A percentile compares a stretch with the other conserved stretches of the same genome.
phyloP scores from a whole-genome alignment of 305 asterid genomes.

The Rubia balearica region DNA sequence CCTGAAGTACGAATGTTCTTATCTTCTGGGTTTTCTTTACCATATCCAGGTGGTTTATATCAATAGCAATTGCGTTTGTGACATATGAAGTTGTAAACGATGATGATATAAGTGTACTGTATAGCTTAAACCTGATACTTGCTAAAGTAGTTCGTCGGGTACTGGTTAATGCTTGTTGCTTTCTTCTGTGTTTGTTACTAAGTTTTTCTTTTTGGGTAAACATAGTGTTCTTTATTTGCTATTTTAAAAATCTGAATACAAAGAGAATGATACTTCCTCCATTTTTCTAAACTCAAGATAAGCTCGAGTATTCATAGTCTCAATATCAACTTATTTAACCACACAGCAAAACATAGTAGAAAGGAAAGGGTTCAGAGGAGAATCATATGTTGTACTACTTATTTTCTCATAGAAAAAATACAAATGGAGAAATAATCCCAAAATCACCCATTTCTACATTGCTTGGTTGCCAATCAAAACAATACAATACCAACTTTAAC shows the following conservation, averaged over 20 bases:
- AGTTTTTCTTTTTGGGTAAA: neutral
- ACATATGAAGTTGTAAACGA: constrained; percentile 78
- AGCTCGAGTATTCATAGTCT: too few species aligned
- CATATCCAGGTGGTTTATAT: constrained; percentile 72
- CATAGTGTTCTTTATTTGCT: too few species aligned
- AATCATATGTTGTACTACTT: neutral
- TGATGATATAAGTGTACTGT: constrained; percentile 11
- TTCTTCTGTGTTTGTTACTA: neutral
- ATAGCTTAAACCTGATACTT: neutral
- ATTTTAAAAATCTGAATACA: too few species aligned
- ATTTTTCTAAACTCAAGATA: too few species aligned
- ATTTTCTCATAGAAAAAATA: neutral
- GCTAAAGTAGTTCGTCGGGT: neutral
- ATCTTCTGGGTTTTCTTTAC: neutral
- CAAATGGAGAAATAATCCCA: too few species aligned
- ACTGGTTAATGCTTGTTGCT: neutral
- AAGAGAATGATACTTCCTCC: too few species aligned
- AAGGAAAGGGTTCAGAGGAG: neutral
- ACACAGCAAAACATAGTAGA: too few species aligned
- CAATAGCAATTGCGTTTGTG: constrained; percentile 88
- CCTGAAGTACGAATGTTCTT: neutral
- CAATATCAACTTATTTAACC: too few species aligned
- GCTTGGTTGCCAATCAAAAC: too few species aligned
- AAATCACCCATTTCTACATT: too few species aligned
- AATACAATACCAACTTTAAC: too few species aligned